phyloP scores from a whole-genome alignment of 2,329 filamentous ascomycete genomes.

The Tolypocladium inflatum region DNA sequence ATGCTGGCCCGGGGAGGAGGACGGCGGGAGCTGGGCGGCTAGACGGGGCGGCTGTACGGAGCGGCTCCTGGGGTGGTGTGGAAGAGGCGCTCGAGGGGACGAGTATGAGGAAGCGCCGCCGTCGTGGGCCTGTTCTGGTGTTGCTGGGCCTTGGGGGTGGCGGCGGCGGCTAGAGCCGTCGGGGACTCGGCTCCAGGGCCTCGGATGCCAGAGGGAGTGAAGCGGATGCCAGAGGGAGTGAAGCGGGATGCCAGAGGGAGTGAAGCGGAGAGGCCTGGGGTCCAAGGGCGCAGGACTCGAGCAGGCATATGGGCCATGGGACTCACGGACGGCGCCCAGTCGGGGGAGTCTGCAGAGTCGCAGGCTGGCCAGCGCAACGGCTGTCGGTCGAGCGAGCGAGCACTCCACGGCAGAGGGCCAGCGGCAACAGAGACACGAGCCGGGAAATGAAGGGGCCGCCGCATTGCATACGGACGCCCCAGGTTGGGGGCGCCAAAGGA shows the following conservation, averaged over 20 bases:
- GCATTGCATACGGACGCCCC: not conserved
- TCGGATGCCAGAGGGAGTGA: no score
- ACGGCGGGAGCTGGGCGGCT: constrained; percentile 8
- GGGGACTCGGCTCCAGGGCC: no score
- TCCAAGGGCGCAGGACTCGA: no score
- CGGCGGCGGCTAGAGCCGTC: not conserved
- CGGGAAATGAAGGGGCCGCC: not conserved
- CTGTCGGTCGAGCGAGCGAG: no score
- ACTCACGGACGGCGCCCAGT: no score
- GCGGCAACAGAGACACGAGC: not conserved
- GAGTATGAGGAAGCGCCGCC: not conserved
- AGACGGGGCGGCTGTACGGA: not conserved
- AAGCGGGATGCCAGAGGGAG: no score
- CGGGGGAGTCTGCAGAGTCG: no score
- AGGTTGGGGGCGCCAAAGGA: not conserved
- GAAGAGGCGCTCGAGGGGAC: not conserved
- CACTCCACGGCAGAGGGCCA: not conserved
- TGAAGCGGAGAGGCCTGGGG: no score
- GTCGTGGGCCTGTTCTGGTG: not conserved
- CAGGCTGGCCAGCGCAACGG: no score
- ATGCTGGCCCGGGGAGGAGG: constrained; percentile 38
- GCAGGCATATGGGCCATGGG: no score
- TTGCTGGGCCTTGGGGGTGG: not conserved
- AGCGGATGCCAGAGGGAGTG: no score
- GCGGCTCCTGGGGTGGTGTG: not conserved